Conservation (phyloP, 371 early-diverging fungal species). For the Rhizopus stolonifer region DNA sequence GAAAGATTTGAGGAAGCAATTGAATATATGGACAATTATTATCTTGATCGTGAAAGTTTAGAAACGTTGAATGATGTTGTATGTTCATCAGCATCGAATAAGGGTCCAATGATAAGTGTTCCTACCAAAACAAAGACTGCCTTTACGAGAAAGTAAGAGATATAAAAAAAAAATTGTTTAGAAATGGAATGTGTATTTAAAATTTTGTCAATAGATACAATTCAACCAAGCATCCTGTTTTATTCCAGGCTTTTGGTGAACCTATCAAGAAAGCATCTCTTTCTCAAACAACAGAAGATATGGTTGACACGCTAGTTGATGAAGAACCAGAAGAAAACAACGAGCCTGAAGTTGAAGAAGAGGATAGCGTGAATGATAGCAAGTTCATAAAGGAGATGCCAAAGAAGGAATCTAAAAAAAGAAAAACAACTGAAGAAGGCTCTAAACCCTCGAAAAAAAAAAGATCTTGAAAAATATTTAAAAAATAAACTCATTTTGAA, state of each 20-base stretch:
- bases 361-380: too few species aligned
- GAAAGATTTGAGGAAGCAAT: slow-evolving; percentile 76
- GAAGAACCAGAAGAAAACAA: too few species aligned
- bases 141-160: slow-evolving; percentile 77
- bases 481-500: too few species aligned
- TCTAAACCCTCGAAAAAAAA: too few species aligned
- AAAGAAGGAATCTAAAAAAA: too few species aligned
- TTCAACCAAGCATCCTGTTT: slow-evolving; percentile 67
- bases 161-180: too few species aligned
- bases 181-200: neutral
- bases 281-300: too few species aligned
- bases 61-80: slow-evolving; percentile 79
- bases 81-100: slow-evolving; percentile 16
- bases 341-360: too few species aligned
- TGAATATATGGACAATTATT: slow-evolving; percentile 86
- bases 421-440: too few species aligned
- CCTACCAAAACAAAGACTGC: slow-evolving; percentile 71
- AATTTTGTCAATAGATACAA: slow-evolving; percentile 68
- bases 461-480: too few species aligned
- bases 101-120: slow-evolving; percentile 56
- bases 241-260: slow-evolving; percentile 51
- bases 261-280: slow-evolving; percentile 37
- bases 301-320: too few species aligned
- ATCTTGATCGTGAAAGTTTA: slow-evolving; percentile 85
- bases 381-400: too few species aligned